A percentile compares a stretch with the other conserved stretches of the same genome.
These are phyloP conservation scores for Juglanconis sp. DNA, from an alignment of 2,329 filamentous ascomycete genomes.

Conservation along the genomic window DNA sequence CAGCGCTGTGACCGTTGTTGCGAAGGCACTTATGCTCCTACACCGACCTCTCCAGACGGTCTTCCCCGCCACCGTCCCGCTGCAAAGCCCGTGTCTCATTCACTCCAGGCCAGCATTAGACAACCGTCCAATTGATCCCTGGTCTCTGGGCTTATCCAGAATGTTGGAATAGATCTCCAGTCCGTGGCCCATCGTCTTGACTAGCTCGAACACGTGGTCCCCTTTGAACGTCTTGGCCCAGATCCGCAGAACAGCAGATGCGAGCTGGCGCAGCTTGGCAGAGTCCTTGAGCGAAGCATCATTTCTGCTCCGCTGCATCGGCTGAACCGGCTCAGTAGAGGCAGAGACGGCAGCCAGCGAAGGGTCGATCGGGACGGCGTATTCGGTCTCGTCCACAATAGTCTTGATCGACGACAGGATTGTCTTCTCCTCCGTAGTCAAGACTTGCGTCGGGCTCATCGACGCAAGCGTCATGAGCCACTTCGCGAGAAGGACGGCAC, in stretches of 20 bases:
- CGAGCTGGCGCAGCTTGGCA: constrained; percentile 52
- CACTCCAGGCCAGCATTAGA: constrained; percentile 7
- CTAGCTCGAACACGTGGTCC: constrained; percentile 58
- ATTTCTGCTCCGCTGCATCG: constrained; percentile 32
- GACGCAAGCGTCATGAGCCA: constrained; percentile 57
- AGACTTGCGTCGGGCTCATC: constrained; percentile 47
- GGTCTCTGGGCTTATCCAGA: constrained; percentile 52
- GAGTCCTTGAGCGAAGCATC: constrained; percentile 47
- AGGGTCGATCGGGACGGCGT: constrained; percentile 57
- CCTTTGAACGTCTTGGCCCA: constrained; percentile 63
- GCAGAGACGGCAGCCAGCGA: constrained; percentile 43
- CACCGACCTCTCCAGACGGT: background rate
- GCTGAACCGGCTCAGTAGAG: constrained; percentile 16
- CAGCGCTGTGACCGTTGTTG: too few species aligned
- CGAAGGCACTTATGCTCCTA: too few species aligned
- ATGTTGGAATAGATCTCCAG: constrained; percentile 56
- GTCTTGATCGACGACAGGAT: constrained; percentile 54
- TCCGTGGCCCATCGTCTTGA: constrained; percentile 55
- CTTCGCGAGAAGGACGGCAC: constrained; percentile 57
- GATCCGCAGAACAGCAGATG: constrained; percentile 55
- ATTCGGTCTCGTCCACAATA: constrained; percentile 61
- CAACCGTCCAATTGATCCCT: constrained; percentile 40
- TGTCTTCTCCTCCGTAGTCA: constrained; percentile 50
- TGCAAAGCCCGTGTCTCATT: background rate
- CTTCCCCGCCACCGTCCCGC: too few species aligned